Base-by-base conservation (phyloP, 306 rosid species). In the Inga leiocalycina region DNA sequence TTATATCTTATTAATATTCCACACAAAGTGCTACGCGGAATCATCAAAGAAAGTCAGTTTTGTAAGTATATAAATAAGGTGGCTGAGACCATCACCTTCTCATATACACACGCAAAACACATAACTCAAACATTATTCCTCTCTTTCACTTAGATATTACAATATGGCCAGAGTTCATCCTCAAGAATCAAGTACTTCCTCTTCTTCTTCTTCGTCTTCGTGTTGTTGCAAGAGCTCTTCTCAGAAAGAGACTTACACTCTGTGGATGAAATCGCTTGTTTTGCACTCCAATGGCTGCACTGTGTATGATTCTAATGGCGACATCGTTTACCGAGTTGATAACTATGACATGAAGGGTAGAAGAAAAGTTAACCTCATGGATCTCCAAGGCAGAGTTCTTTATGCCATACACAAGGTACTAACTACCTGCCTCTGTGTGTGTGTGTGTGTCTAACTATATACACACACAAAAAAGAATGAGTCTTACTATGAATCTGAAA, bases 201-300 rank as follows among this genome's bases (percentile, higher is more conserved):
- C 37, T 4, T 35, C 37, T 4, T 35, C 43, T 1, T 59, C 65
- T n/a, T 16, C 82, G 1, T 19, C 88, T 5, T n/a, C 30, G n/a
- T 57, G 64, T 19, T n/a, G 24, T n/a, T 64, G 73, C 32, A 64
- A 73, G 17, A 71, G 70, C 22, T 76, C 84, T 52, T 52, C 59
- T 20, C 71, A 78, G 67, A 87, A 89, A 81, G 94, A 90, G 81
- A 89, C 85, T 20, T 92, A 86, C 30, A 96, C 99, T 19, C 57
- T 96, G 13, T 96, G 99, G 99, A 91, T 96, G 98, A 93, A 96
- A 85, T 96, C 98, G 20, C 93, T 96, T 15, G 90, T 93, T 8
- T 85, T 80, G 49, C 94, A 93, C 46, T 81, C 94, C 17, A 93
- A 96, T 84, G 99, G 99, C 4, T 92, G 96, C 92, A 95, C 99